Base-by-base conservation (phyloP, 768 basidiomycete species). In the Infundibulicybe gibba region DNA sequence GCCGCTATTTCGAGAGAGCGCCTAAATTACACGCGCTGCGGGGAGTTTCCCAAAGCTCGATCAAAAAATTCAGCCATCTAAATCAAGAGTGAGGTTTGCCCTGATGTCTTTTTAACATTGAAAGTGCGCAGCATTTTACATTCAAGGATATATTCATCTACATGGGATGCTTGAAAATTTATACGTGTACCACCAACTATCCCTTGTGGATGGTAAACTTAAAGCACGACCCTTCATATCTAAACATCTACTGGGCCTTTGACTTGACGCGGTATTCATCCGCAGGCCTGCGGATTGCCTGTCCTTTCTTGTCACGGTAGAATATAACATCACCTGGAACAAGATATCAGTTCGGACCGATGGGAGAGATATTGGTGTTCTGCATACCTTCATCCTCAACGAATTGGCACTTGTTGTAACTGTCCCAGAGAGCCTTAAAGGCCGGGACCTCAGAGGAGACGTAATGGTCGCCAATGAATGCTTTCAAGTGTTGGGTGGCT, bases 371-470 rank as follows among this genome's bases (percentile, higher is more conserved):
- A 21, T 20, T 38, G 16, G 32, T 2, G 44, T 40, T 2, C 17
- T 12, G 33, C 59, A 44, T 32, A 66, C 76, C 79, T 37, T 77
- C 64, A 43, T 81, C 74, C 47, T 81, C 79, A 25, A 81, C 75
- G 55, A 80, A 81, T 41, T 73, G 69, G 58, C 80, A 80, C 33
- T 67, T 54, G 49, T 76, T 79, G 61, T 80, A 81, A 30, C 67
- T 73, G 3, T 72, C 64, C 71, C 77, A 80, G 13, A 80, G 69
- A 5, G 76, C 71, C 51, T 67, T 62, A 60, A 72, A 74, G 14
- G 61, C 60, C 2, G 68, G 66, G 6, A 55, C 57, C 40, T 67
- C 62, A n/a, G 66, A 67, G 48, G 49, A 70, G 19, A 65, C 65
- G 51, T 81, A 81, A 54, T 79, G 63, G 13, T 74, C 71, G 8